Percentiles rank a stretch among this genome's conserved stretches.
Conservation (phyloP, 805 yeast genomes). For the Dipodascus geniculatus region DNA sequence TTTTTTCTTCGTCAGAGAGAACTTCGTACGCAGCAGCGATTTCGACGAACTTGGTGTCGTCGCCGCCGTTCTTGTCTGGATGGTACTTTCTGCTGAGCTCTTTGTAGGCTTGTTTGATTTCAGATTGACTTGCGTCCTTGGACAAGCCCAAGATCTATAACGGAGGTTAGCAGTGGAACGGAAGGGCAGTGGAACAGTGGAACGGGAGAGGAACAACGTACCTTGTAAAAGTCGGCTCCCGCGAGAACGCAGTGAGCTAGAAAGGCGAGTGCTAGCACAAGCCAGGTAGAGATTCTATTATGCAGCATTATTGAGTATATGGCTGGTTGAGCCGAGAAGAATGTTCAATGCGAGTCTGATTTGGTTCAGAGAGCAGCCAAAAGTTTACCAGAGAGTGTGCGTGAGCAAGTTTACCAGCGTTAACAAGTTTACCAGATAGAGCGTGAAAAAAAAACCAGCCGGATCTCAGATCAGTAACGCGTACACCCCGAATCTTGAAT, state of each 20-base stretch:
- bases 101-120: slow-evolving; percentile 78
- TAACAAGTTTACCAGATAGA: too few species aligned
- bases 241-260: slow-evolving; percentile 16
- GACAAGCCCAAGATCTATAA: slow-evolving; percentile 57
- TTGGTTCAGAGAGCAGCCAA: too few species aligned
- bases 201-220: too few species aligned
- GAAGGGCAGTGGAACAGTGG: not conserved
- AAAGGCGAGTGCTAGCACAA: slow-evolving; percentile 8
- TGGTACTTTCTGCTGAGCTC: slow-evolving; percentile 75
- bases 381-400: too few species aligned
- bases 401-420: too few species aligned
- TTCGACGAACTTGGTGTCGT: slow-evolving; percentile 78
- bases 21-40: slow-evolving; percentile 91
- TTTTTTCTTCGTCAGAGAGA: slow-evolving; percentile 77
- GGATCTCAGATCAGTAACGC: too few species aligned
- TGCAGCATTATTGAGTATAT: too few species aligned
- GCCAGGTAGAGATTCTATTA: not conserved
- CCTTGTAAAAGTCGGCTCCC: slow-evolving; percentile 33
- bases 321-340: too few species aligned
- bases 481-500: too few species aligned
- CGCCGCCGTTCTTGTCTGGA: slow-evolving; percentile 83
- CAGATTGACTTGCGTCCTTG: slow-evolving; percentile 60
- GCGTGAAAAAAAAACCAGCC: too few species aligned
- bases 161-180: slow-evolving; percentile 10
- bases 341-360: not conserved